These are phyloP conservation scores for Flueggea neowawraea DNA, from an alignment of 441 rosid species.

Conservation along the genomic window DNA sequence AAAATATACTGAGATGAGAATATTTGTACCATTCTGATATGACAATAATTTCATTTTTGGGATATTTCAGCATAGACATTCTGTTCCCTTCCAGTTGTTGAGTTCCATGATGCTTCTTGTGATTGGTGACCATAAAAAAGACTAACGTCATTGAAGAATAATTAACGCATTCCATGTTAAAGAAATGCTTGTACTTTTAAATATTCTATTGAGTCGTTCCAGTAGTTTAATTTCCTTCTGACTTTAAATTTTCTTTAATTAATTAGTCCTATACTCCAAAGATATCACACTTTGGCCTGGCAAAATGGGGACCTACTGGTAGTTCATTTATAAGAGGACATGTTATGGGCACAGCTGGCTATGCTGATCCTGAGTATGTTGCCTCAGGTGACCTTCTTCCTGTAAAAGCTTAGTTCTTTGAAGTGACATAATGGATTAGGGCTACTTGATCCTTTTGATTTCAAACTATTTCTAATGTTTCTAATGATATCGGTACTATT, in stretches of 20 bases:
- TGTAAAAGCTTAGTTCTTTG: neutral
- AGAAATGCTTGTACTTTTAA: too few species aligned
- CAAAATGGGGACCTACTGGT: slow-evolving; percentile 75
- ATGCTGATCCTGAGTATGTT: slow-evolving; percentile 77
- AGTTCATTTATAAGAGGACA: slow-evolving; percentile 61
- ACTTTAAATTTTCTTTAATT: slow-evolving; percentile 3
- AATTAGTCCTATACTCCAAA: slow-evolving; percentile 60
- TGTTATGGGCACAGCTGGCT: slow-evolving; percentile 75
- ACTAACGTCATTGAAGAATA: too few species aligned
- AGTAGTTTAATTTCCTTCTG: neutral
- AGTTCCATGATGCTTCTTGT: too few species aligned
- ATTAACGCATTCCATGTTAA: too few species aligned
- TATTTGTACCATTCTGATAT: too few species aligned
- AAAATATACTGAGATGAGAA: neutral
- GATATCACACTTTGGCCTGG: slow-evolving; percentile 80
- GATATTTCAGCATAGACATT: too few species aligned
- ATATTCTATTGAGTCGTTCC: too few species aligned
- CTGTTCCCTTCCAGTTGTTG: too few species aligned
- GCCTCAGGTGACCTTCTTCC: slow-evolving; percentile 42
- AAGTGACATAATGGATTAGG: neutral
- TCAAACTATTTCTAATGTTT: too few species aligned
- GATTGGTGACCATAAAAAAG: too few species aligned
- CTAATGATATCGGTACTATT: neutral
- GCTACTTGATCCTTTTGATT: neutral
- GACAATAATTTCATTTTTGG: too few species aligned